phyloP scores from a whole-genome alignment of 2,329 filamentous ascomycete species.

The Microsporum ferrugineum region DNA sequence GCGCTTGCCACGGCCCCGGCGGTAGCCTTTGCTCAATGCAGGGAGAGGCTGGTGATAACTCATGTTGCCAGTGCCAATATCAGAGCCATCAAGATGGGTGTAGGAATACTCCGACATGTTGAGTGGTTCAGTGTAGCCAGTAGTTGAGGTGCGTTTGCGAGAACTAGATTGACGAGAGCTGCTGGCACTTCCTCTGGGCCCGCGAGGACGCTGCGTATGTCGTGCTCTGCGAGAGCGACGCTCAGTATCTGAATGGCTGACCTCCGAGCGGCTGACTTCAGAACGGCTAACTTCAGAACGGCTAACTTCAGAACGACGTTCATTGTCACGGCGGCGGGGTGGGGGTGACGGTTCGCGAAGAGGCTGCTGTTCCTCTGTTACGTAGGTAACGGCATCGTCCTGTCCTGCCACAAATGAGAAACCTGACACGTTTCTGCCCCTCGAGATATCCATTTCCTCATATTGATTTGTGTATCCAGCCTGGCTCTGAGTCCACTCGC shows the following conservation, averaged over 20 bases:
- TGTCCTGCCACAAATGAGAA: slow-evolving; percentile 43
- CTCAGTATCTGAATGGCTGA: neutral
- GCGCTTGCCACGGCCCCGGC: slow-evolving; percentile 31
- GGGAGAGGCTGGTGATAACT: slow-evolving; percentile 48
- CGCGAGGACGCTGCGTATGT: slow-evolving; percentile 11
- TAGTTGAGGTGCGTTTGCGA: slow-evolving; percentile 28
- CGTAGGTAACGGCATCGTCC: slow-evolving; percentile 32
- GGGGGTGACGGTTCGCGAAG: slow-evolving; percentile 12
- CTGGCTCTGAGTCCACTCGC: slow-evolving; percentile 26
- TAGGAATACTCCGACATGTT: slow-evolving; percentile 36
- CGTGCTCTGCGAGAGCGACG: neutral
- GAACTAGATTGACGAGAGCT: slow-evolving; percentile 27
- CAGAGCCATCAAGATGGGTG: slow-evolving; percentile 29
- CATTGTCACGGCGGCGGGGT: slow-evolving; percentile 6
- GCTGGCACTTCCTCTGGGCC: slow-evolving; percentile 13
- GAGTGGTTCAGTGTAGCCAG: slow-evolving; percentile 34
- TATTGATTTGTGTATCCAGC: slow-evolving; percentile 43
- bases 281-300: slow-evolving; percentile 5
- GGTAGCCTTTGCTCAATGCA: slow-evolving; percentile 38
- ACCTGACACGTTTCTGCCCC: slow-evolving; percentile 22
- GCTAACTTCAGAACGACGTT: neutral
- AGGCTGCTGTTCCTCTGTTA: slow-evolving; percentile 25
- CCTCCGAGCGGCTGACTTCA: neutral
- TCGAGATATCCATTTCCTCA: slow-evolving; percentile 30
- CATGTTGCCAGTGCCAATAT: slow-evolving; percentile 40